phyloP scores from a whole-genome alignment of 2,329 filamentous ascomycete genomes.

The Sporothrix euskadiensis region DNA sequence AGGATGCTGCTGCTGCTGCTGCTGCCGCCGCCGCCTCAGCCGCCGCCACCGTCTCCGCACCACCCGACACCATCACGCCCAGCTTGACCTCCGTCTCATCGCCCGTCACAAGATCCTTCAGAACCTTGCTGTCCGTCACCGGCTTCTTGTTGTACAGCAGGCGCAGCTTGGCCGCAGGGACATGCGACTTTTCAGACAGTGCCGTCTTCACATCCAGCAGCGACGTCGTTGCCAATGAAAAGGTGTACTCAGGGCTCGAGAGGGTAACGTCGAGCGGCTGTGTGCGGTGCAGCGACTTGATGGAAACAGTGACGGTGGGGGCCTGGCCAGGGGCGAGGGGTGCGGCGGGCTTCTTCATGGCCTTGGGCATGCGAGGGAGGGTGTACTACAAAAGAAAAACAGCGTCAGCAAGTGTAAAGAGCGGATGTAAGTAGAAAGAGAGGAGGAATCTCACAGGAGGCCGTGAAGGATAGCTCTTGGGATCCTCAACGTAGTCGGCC shows the following conservation, averaged over 20 bases:
- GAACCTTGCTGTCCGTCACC: slow-evolving; percentile 70
- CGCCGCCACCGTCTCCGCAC: slow-evolving; percentile 50
- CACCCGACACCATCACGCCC: slow-evolving; percentile 84
- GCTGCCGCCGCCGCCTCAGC: slow-evolving; percentile 28
- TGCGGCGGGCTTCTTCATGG: slow-evolving; percentile 52
- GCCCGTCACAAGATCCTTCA: slow-evolving; percentile 67
- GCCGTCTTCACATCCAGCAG: slow-evolving; percentile 75
- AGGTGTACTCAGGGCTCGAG: slow-evolving; percentile 43
- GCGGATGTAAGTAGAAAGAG: not conserved
- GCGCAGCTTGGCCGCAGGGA: slow-evolving; percentile 78
- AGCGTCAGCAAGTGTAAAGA: not conserved
- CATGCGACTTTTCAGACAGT: slow-evolving; percentile 63
- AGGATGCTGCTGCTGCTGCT: slow-evolving; percentile 33
- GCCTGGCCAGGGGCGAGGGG: slow-evolving; percentile 55
- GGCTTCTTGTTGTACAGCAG: slow-evolving; percentile 87
- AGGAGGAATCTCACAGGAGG: slow-evolving; percentile 64
- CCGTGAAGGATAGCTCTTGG: slow-evolving; percentile 72
- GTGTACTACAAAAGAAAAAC: slow-evolving; percentile 58
- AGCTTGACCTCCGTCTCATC: slow-evolving; percentile 57
- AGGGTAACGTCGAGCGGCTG: slow-evolving; percentile 67
- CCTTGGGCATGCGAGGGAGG: slow-evolving; percentile 65
- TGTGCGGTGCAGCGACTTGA: slow-evolving; percentile 74
- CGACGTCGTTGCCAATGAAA: slow-evolving; percentile 64
- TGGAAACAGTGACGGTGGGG: slow-evolving; percentile 57
- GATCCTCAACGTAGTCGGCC: slow-evolving; percentile 88